Conservation (phyloP, 176 grass and related monocot species). For the Cenchrus fungigraminus region DNA sequence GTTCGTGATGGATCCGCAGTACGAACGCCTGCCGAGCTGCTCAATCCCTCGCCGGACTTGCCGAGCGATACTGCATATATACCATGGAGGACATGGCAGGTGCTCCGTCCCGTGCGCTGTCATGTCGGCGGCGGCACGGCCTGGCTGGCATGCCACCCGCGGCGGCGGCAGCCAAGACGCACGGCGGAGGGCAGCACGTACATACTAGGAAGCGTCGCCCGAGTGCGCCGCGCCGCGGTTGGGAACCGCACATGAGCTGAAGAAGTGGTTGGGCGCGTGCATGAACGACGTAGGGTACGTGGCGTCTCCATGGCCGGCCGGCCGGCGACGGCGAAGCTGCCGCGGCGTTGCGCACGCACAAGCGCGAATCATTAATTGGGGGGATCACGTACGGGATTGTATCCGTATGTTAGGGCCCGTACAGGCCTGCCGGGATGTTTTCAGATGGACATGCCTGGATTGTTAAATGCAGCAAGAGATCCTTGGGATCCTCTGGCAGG, state of each 20-base stretch:
- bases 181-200: not conserved
- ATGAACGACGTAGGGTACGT: not conserved
- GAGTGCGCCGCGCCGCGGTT: not conserved
- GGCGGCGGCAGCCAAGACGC: slow-evolving; percentile 22
- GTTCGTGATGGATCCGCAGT: not conserved
- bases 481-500: not conserved
- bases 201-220: slow-evolving; percentile 33
- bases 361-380: not conserved
- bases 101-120: slow-evolving; percentile 12
- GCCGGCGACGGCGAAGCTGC: slow-evolving; percentile 30
- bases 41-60: not conserved
- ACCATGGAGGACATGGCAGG: not conserved
- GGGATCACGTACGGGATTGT: not conserved
- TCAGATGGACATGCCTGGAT: slow-evolving; percentile 18
- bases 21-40: not conserved
- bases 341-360: not conserved
- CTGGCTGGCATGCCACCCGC: slow-evolving; percentile 44
- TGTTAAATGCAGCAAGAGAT: slow-evolving; percentile 2
- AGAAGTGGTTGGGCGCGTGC: not conserved
- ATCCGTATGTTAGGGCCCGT: not conserved
- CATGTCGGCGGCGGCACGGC: slow-evolving; percentile 32
- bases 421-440: not conserved
- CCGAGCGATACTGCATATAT: slow-evolving; percentile 31
- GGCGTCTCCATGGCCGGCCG: not conserved
- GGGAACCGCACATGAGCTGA: not conserved